These are phyloP conservation scores for Ogataea saltuana DNA, from an alignment of 805 yeast species.

Conservation along the genomic window DNA sequence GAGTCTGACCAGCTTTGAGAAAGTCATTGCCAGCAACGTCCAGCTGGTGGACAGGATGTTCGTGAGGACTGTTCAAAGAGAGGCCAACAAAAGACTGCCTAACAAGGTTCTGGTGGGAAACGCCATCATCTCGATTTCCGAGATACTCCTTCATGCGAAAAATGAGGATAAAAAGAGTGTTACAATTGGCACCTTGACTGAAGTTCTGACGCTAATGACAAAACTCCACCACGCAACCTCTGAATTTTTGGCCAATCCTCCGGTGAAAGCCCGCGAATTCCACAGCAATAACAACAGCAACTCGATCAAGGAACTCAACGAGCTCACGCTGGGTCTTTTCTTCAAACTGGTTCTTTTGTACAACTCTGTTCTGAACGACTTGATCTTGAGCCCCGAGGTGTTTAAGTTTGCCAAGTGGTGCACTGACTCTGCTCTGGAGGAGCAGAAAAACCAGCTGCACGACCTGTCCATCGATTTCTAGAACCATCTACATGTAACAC, in stretches of 20 bases:
- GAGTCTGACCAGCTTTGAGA: slow-evolving; percentile 3
- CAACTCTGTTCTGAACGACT: slow-evolving; percentile 63
- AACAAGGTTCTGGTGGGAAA: slow-evolving; percentile 61
- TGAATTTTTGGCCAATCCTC: slow-evolving; percentile 44
- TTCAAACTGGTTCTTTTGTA: slow-evolving; percentile 64
- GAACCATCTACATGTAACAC: too few relatives aligned
- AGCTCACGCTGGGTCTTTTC: slow-evolving; percentile 62
- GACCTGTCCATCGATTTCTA: slow-evolving; percentile 8
- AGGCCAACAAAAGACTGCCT: slow-evolving; percentile 61
- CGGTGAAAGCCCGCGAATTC: slow-evolving; percentile 17
- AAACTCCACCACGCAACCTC: slow-evolving; percentile 57
- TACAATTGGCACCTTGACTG: slow-evolving; percentile 56
- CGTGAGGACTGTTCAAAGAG: slow-evolving; percentile 45
- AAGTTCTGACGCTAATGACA: slow-evolving; percentile 59
- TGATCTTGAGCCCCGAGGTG: slow-evolving; percentile 61
- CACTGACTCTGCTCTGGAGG: slow-evolving; percentile 61
- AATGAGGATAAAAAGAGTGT: slow-evolving; percentile 62
- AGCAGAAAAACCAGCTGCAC: slow-evolving; percentile 36
- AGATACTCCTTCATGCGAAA: slow-evolving; percentile 58
- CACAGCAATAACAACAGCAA: slow-evolving; percentile 32
- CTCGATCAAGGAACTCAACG: slow-evolving; percentile 57
- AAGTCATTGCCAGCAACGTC: slow-evolving; percentile 9
- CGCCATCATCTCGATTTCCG: slow-evolving; percentile 60
- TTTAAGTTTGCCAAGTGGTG: slow-evolving; percentile 73
- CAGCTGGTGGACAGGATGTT: slow-evolving; percentile 37